Conservation (phyloP, 2,329 filamentous ascomycete species). For the Elsinoe arachidis region DNA sequence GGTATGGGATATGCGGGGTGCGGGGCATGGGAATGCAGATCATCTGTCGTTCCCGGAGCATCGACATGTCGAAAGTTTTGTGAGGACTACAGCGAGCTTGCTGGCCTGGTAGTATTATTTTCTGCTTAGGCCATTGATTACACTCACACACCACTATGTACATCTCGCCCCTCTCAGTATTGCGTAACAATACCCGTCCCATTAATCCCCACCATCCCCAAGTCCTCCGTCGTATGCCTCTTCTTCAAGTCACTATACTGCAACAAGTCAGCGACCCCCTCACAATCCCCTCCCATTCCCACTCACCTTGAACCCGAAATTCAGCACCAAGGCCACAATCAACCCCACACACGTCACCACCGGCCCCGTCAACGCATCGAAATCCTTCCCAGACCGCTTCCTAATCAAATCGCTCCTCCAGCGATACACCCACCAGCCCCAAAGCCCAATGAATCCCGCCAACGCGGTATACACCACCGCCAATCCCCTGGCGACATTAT, state of each 20-base stretch:
- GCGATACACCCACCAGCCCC: slow-evolving; percentile 81
- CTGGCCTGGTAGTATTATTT: too few relatives aligned
- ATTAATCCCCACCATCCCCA: slow-evolving; percentile 6
- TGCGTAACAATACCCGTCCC: slow-evolving; percentile 9
- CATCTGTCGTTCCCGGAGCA: not conserved
- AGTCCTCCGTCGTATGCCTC: not conserved
- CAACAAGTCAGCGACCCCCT: not conserved
- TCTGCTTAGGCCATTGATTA: not conserved
- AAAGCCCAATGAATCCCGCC: slow-evolving; percentile 71
- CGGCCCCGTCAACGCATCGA: slow-evolving; percentile 82
- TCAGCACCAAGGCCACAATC: slow-evolving; percentile 68
- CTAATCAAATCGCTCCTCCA: slow-evolving; percentile 69
- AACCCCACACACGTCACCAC: slow-evolving; percentile 73
- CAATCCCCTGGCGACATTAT: slow-evolving; percentile 65
- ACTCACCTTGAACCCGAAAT: slow-evolving; percentile 76
- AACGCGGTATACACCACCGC: slow-evolving; percentile 77
- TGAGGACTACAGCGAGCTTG: too few relatives aligned
- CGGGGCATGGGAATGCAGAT: not conserved
- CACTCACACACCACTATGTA: not conserved
- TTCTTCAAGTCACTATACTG: slow-evolving; percentile 12
- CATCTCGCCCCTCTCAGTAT: not conserved
- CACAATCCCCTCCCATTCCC: not conserved
- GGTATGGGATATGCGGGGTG: not conserved
- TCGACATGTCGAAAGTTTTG: not conserved
- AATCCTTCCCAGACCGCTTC: slow-evolving; percentile 80